Percentiles rank a stretch among this genome's conserved stretches.
phyloP scores from a whole-genome alignment of 257 asterid genomes.

The Nicotiana tomentosiformis region DNA sequence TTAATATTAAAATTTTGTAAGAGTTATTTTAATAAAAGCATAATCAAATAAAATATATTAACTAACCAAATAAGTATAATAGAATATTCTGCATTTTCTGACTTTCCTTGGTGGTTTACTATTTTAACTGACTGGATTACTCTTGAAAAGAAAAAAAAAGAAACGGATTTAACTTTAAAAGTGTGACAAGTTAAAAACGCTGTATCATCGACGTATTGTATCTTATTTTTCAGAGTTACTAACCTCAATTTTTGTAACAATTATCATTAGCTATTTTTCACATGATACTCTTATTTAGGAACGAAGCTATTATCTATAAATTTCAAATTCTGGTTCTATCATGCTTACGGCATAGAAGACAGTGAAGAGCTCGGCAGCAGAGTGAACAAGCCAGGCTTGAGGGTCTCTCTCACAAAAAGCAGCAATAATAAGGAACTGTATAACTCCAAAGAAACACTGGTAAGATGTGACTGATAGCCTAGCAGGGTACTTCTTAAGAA shows the following conservation, averaged over 20 bases:
- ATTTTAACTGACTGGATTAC: no score
- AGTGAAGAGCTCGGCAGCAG: conserved; percentile 78
- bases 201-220: no score
- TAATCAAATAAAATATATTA: neutral
- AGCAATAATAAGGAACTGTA: conserved; percentile 77
- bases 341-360: conserved; percentile 82
- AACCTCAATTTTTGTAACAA: no score
- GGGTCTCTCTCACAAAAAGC: conserved; percentile 69
- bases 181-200: no score
- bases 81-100: neutral
- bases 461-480: conserved; percentile 81
- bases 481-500: conserved; percentile 78
- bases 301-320: no score
- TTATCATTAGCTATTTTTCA: no score
- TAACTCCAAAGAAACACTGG: conserved; percentile 81
- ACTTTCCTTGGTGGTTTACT: neutral
- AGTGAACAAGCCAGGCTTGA: conserved; percentile 82
- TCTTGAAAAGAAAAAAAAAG: no score
- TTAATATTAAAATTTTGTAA: neutral
- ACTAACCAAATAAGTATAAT: conserved; percentile 10
- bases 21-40: no score
- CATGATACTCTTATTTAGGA: no score
- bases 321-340: no score
- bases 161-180: no score
- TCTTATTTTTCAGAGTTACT: no score